A percentile compares a stretch with the other conserved stretches of the same genome.
These are phyloP conservation scores for Trametes cubensis DNA, from an alignment of 768 basidiomycete species.

Conservation along the genomic window DNA sequence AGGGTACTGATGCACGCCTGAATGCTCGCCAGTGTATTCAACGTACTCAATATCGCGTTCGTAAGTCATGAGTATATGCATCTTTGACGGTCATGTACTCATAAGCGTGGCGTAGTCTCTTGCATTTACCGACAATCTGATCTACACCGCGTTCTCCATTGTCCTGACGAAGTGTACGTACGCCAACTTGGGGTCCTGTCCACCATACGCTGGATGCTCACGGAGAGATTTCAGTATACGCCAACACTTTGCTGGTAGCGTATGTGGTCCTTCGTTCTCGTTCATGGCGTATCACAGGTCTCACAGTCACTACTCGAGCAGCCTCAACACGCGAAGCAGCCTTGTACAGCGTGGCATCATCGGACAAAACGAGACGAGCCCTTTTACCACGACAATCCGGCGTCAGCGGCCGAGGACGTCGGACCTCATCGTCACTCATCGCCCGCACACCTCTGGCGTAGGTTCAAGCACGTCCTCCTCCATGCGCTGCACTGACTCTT, in stretches of 20 bases:
- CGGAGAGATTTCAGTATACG: constrained; percentile 1
- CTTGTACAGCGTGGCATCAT: not conserved
- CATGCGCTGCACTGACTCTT: too few species aligned
- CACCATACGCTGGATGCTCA: not conserved
- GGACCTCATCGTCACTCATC: too few species aligned
- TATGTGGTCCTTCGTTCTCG: not conserved
- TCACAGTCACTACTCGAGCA: not conserved
- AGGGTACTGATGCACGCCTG: not conserved
- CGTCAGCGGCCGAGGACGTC: not conserved
- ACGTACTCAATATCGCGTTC: constrained; percentile 10
- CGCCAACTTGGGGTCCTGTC: too few species aligned
- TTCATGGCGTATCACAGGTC: too few species aligned
- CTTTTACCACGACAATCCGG: constrained; percentile 1
- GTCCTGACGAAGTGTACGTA: constrained; percentile 13
- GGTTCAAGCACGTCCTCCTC: too few species aligned
- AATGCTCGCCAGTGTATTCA: not conserved
- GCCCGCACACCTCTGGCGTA: too few species aligned
- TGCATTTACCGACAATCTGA: constrained; percentile 1
- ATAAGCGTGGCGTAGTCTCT: not conserved
- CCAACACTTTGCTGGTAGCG: constrained; percentile 12
- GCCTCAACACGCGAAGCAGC: constrained; percentile 11
- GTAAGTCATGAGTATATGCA: not conserved
- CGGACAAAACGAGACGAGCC: not conserved
- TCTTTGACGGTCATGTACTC: not conserved
- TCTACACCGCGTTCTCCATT: constrained; percentile 11